Evolutionary conservation across 2,329 filamentous ascomycete species (phyloP), one percentile per base, ranked within the genome.

Genomic region (Nemania bipapillata): DNA sequence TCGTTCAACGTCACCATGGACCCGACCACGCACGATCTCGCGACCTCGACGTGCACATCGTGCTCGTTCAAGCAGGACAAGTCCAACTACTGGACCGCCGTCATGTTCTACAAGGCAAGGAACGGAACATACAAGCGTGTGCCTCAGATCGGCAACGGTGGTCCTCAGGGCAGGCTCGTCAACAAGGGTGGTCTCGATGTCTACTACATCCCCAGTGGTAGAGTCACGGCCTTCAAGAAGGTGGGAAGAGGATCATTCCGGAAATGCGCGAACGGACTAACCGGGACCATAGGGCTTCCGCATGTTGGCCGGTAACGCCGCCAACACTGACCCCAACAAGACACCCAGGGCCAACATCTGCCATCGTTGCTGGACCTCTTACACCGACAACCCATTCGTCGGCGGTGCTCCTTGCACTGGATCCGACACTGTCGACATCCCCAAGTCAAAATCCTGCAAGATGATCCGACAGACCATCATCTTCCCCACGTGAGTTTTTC

Each of bases 401-500:
- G 84, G 84, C 40, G 83, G 82, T 47, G 83, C 83, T 22, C 84
- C 84, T 35, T 86, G 84, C 82, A 78, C 80, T 32, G 84, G 83
- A 42, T 77, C 74, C 67, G 84, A 86, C 75, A 85, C 84, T 3
- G 83, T 86, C 54, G 84, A 81, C 37, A 85, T 86, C 65, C 84
- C 84, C 64, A 75, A 76, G 15, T 77, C 80, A 66, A 78, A 81
- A 68, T 78, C 72, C 63, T 85, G 83, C 81, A 84, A 85, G 79
- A 84, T 85, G 80, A 85, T 86, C 79, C 82, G 84, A 70, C 83
- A 85, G 74, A 85, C 83, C 74, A 83, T 85, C 76, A 84, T 85
- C 77, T 86, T 85, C 79, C 81, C 81, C 5, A 77, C 79, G 79
- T 80, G 77, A 74, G 76, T 74, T 54, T 12, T 42, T 22, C 1